A percentile compares a stretch with the other conserved stretches of the same genome.
These are phyloP conservation scores for Populus simonii DNA, from an alignment of 345 rosid species.

Conservation along the genomic window DNA sequence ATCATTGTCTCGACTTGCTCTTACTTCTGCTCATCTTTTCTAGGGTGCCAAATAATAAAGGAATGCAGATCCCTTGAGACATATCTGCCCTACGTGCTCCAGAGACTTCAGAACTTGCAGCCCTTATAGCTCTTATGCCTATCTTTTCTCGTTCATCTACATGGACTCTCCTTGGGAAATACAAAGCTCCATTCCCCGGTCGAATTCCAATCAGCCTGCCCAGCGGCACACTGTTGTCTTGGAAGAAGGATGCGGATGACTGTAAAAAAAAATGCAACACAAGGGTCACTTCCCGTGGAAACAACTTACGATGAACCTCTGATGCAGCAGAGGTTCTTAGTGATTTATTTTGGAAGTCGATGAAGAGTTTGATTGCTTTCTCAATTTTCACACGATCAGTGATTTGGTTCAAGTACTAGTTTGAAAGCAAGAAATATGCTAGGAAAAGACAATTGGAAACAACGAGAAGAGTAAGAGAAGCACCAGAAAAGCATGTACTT, in stretches of 20 bases:
- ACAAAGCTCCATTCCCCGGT: conserved; percentile 28
- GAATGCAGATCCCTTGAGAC: conserved; percentile 49
- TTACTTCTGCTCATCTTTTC: conserved; percentile 41
- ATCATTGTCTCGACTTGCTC: conserved; percentile 17
- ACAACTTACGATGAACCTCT: not conserved
- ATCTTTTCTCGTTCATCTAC: conserved; percentile 14
- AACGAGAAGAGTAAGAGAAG: not conserved
- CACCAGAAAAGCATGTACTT: not conserved
- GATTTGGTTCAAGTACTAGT: not conserved
- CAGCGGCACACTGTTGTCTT: conserved; percentile 40
- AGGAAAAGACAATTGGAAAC: not conserved
- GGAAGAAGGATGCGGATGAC: conserved; percentile 61
- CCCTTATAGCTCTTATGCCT: not conserved
- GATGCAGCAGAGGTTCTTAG: not conserved
- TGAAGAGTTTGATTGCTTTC: not conserved
- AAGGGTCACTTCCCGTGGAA: not conserved
- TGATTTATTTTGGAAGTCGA: not conserved
- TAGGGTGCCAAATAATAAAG: conserved; percentile 31
- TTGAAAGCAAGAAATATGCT: not conserved
- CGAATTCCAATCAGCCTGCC: conserved; percentile 50
- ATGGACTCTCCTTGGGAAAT: conserved; percentile 26
- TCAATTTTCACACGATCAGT: not conserved
- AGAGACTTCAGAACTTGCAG: conserved; percentile 10
- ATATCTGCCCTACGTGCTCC: conserved; percentile 12
- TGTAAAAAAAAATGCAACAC: conserved; percentile 4